Percentiles rank a stretch among this genome's conserved stretches.
Evolutionary conservation across 179 eudicot genomes (phyloP).

Genomic region (Corrigiola litoralis): DNA sequence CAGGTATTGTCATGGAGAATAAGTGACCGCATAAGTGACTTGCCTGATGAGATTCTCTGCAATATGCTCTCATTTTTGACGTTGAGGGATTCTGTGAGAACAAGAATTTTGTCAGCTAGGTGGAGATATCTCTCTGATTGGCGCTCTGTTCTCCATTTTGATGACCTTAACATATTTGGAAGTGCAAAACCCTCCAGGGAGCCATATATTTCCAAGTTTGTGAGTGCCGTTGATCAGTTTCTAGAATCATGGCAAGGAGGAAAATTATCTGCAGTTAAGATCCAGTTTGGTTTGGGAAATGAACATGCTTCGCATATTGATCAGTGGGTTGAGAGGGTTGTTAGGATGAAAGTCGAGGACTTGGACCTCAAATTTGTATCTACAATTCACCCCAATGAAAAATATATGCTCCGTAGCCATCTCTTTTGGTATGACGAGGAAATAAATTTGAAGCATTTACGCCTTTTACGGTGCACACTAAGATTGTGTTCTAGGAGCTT

Average conservation of each 20-base stretch:
- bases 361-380: too few relatives aligned
- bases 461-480: too few relatives aligned
- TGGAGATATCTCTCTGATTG: constrained; percentile 14
- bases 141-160: constrained; percentile 6
- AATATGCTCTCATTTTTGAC: constrained; percentile 8
- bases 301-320: constrained; percentile 6
- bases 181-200: background rate
- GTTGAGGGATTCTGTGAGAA: constrained; percentile 12
- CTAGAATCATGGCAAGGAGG: background rate
- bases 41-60: constrained; percentile 13
- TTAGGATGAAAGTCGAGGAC: constrained; percentile 2
- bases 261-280: background rate
- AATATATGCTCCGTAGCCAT: too few relatives aligned
- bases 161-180: constrained; percentile 5
- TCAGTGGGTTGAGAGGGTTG: constrained; percentile 5
- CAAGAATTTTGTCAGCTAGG: background rate
- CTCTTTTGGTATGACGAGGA: too few relatives aligned
- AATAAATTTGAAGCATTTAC: too few relatives aligned
- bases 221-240: constrained; percentile 12
- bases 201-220: background rate
- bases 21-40: constrained; percentile 5
- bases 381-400: too few relatives aligned
- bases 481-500: too few relatives aligned
- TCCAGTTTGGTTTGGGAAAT: background rate
- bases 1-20: background rate